These are phyloP conservation scores for Candida multigemmis DNA, from an alignment of 805 yeast genomes.

Conservation along the genomic window DNA sequence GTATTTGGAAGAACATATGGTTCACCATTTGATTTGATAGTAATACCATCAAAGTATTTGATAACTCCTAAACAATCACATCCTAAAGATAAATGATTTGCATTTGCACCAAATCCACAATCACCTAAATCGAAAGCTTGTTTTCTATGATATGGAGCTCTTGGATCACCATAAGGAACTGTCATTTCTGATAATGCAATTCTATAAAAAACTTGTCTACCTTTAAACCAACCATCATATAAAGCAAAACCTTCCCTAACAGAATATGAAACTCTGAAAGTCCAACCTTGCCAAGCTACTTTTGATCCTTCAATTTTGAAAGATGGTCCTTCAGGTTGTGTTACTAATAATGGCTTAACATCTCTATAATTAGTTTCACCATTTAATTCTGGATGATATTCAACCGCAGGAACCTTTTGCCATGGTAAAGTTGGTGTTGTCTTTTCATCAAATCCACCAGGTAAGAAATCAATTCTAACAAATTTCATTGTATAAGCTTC, in stretches of 20 bases:
- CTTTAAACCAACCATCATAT: conserved; percentile 66
- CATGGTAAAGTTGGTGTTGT: conserved; percentile 50
- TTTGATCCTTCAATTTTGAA: conserved; percentile 51
- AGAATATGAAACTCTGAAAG: conserved; percentile 59
- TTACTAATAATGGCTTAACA: conserved; percentile 58
- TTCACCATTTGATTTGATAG: conserved; percentile 50
- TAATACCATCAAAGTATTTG: conserved; percentile 58
- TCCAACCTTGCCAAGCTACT: conserved; percentile 80
- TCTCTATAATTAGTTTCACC: conserved; percentile 43
- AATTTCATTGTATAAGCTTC: conserved; percentile 52
- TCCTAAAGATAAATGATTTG: conserved; percentile 60
- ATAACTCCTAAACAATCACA: conserved; percentile 80
- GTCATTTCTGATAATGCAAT: conserved; percentile 75
- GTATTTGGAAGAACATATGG: conserved; percentile 59
- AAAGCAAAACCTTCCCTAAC: conserved; percentile 75
- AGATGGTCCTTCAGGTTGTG: conserved; percentile 77
- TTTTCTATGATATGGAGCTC: conserved; percentile 73
- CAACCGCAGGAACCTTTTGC: conserved; percentile 52
- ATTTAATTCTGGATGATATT: conserved; percentile 65
- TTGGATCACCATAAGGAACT: conserved; percentile 81
- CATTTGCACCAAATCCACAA: conserved; percentile 71
- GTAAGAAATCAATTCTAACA: conserved; percentile 65
- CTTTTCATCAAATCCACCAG: conserved; percentile 61
- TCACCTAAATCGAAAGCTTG: conserved; percentile 85
- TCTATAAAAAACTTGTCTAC: conserved; percentile 69